Conservation (phyloP, 23 red algal species). For the Gracilaria caudata region DNA sequence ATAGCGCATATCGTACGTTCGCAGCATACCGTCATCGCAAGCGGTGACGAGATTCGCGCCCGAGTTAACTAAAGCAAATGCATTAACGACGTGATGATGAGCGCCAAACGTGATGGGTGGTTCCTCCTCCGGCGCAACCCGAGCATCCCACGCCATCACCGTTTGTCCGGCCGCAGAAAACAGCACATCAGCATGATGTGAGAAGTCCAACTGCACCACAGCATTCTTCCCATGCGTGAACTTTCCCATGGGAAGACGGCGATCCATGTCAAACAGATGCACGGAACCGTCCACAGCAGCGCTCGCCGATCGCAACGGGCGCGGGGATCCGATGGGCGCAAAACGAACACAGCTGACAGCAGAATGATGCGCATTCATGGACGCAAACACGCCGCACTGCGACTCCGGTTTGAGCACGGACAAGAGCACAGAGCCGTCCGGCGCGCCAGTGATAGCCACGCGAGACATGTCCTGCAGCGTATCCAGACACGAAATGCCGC, state of each 20-base stretch:
- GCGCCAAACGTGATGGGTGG: conserved; percentile 47
- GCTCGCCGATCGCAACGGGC: conserved; percentile 36
- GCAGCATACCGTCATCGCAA: conserved; percentile 55
- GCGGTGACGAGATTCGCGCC: conserved; percentile 52
- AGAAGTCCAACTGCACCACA: conserved; percentile 50
- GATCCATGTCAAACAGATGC: conserved; percentile 71
- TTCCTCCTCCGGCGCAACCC: conserved; percentile 55
- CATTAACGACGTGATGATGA: conserved; percentile 14
- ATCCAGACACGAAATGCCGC: conserved; percentile 32
- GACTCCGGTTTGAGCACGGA: conserved; percentile 69
- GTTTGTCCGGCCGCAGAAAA: conserved; percentile 61
- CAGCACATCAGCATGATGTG: conserved; percentile 56
- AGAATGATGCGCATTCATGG: conserved; percentile 40
- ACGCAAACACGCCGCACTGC: conserved; percentile 54
- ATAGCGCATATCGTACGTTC: conserved; percentile 60
- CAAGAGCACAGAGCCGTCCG: conserved; percentile 49
- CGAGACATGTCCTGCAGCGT: conserved; percentile 62
- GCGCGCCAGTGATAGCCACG: conserved; percentile 54
- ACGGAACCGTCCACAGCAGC: conserved; percentile 32
- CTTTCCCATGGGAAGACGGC: conserved; percentile 63
- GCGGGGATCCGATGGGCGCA: conserved; percentile 40
- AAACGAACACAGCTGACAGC: conserved; percentile 36
- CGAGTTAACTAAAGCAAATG: conserved; percentile 49
- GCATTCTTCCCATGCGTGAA: conserved; percentile 27
- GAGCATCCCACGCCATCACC: conserved; percentile 65